Evolutionary conservation across 1,139 yeast species (phyloP).

Genomic region (Suzukiozyma palmioleophila): DNA sequence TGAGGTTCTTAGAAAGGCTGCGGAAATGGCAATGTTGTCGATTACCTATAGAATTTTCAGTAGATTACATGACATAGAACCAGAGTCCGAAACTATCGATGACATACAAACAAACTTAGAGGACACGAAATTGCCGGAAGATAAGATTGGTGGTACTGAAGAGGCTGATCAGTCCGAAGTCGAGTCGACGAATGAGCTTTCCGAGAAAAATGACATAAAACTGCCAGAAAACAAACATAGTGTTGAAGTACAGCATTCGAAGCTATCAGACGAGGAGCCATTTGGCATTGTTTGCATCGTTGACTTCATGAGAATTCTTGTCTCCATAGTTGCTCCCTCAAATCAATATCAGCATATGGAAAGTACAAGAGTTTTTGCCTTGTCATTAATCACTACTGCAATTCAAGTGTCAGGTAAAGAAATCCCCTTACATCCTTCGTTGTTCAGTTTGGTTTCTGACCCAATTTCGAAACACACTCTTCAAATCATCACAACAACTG

Average conservation of each 20-base stretch:
- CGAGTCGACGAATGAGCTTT: slow-evolving; percentile 11
- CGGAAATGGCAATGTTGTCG: slow-evolving; percentile 77
- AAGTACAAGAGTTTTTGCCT: slow-evolving; percentile 78
- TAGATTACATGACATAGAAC: slow-evolving; percentile 54
- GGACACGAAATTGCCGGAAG: slow-evolving; percentile 35
- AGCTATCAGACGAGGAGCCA: slow-evolving; percentile 31
- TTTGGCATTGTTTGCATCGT: slow-evolving; percentile 66
- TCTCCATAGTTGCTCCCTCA: slow-evolving; percentile 81
- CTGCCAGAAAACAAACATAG: not conserved
- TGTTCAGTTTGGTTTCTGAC: slow-evolving; percentile 68
- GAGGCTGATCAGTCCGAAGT: slow-evolving; percentile 9
- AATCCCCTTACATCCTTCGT: slow-evolving; percentile 60
- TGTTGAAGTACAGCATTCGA: not conserved
- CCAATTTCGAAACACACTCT: slow-evolving; percentile 79
- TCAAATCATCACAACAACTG: slow-evolving; percentile 70
- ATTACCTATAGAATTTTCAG: slow-evolving; percentile 68
- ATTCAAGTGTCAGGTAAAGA: slow-evolving; percentile 77
- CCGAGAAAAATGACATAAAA: not conserved
- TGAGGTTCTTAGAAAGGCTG: slow-evolving; percentile 83
- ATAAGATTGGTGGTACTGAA: slow-evolving; percentile 37
- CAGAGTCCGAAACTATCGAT: slow-evolving; percentile 30
- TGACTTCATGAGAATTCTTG: slow-evolving; percentile 67
- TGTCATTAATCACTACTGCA: slow-evolving; percentile 70
- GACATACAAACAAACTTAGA: slow-evolving; percentile 34
- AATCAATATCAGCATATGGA: slow-evolving; percentile 85